A percentile compares a stretch with the other conserved stretches of the same genome.
These are phyloP conservation scores for Tylopilus intermedius DNA, from an alignment of 768 basidiomycete species.

Conservation along the genomic window DNA sequence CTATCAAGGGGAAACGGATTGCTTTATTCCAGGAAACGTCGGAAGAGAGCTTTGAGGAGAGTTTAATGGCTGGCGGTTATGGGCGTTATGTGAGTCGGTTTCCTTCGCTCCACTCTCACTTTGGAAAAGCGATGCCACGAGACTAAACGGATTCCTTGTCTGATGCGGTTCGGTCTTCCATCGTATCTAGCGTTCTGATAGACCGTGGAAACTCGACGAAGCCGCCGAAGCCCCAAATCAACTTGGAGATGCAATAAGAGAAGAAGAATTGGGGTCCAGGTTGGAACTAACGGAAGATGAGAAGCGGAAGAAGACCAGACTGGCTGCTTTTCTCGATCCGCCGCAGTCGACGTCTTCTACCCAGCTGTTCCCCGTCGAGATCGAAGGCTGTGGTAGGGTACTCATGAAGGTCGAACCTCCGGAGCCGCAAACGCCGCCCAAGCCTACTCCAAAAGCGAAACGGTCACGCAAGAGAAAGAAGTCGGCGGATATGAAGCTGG, in stretches of 20 bases:
- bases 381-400: constrained; percentile 68
- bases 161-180: constrained; percentile 6
- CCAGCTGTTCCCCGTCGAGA: constrained; percentile 53
- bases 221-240: constrained; percentile 13
- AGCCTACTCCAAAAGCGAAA: constrained; percentile 37
- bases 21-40: constrained; percentile 78
- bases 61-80: constrained; percentile 78
- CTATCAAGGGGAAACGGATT: constrained; percentile 65
- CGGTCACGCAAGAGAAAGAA: constrained; percentile 49
- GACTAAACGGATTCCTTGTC: constrained; percentile 9
- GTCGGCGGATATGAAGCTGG: constrained; percentile 19
- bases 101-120: neutral
- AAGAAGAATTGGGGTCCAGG: constrained; percentile 7
- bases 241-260: constrained; percentile 9
- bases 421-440: constrained; percentile 25
- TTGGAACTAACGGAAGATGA: constrained; percentile 48
- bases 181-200: constrained; percentile 24
- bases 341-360: constrained; percentile 29
- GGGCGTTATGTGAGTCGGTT: constrained; percentile 59
- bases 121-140: neutral
- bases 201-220: constrained; percentile 19
- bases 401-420: constrained; percentile 54
- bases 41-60: constrained; percentile 81
- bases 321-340: constrained; percentile 60
- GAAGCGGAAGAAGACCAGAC: constrained; percentile 57